A percentile compares a stretch with the other conserved stretches of the same genome.
Evolutionary conservation across 345 rosid genomes (phyloP).

Genomic region (Brassica incana): DNA sequence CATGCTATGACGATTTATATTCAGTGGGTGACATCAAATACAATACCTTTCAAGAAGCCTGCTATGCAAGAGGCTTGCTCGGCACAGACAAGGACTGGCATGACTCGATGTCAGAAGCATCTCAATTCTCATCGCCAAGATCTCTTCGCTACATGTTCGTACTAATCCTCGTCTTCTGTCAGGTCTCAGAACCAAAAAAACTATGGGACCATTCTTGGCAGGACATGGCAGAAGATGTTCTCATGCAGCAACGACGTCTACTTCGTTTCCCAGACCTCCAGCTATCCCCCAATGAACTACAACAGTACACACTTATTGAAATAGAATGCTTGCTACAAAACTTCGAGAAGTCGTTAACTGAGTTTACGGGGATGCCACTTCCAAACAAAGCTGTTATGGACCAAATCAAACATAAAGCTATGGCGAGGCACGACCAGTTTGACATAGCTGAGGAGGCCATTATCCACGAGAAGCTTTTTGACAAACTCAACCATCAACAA

Average conservation of each 20-base stretch:
- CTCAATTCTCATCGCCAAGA: neutral
- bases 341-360: too few species aligned
- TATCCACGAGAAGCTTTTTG: neutral
- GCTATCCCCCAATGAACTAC: too few species aligned
- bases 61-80: neutral
- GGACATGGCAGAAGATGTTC: neutral
- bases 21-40: neutral
- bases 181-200: neutral
- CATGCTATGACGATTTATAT: neutral
- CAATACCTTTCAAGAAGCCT: neutral
- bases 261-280: neutral
- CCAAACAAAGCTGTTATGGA: too few species aligned
- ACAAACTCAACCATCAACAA: neutral
- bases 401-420: neutral
- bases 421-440: neutral
- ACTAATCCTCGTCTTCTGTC: neutral
- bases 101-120: neutral
- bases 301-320: too few species aligned
- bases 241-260: neutral
- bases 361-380: too few species aligned
- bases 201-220: neutral
- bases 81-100: neutral
- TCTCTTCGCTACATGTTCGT: neutral
- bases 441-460: neutral
- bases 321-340: too few species aligned